A percentile compares a stretch with the other conserved stretches of the same genome.
phyloP scores from a whole-genome alignment of 257 asterid genomes.

The Solanum dulcamara region DNA sequence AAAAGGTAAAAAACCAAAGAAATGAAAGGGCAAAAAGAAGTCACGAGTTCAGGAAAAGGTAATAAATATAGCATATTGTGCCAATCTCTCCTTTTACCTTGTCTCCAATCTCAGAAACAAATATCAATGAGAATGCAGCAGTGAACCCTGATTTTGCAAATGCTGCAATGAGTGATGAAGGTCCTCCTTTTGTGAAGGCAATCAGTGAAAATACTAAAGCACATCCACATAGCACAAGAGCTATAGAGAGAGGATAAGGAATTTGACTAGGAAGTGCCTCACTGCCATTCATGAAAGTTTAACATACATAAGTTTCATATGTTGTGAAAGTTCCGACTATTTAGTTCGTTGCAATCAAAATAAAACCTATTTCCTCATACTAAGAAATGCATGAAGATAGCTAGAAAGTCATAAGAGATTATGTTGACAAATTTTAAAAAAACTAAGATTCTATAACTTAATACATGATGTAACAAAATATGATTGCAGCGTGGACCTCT shows the following conservation, averaged over 20 bases:
- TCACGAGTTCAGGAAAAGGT: neutral
- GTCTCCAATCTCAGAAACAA: slow-evolving; percentile 94
- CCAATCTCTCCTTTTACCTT: slow-evolving; percentile 36
- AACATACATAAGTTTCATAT: slow-evolving; percentile 12
- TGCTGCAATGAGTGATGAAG: slow-evolving; percentile 59
- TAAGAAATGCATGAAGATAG: neutral
- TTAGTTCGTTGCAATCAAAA: slow-evolving; percentile 8
- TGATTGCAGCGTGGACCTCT: neutral
- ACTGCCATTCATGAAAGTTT: slow-evolving; percentile 34
- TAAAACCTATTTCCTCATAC: neutral
- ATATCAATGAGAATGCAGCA: slow-evolving; percentile 85
- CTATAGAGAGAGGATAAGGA: slow-evolving; percentile 60
- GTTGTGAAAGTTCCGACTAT: slow-evolving; percentile 1
- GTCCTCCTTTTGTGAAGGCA: slow-evolving; percentile 48
- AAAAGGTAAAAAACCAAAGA: neutral
- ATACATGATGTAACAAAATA: neutral
- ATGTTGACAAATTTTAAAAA: neutral
- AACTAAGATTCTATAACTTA: neutral
- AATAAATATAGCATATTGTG: neutral
- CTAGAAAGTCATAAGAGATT: neutral
- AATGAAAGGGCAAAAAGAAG: neutral
- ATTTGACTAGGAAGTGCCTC: slow-evolving; percentile 47
- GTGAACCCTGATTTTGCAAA: slow-evolving; percentile 88
- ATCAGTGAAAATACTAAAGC: slow-evolving; percentile 44
- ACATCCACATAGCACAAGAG: slow-evolving; percentile 73